These are phyloP conservation scores for Blepharisma japonicum DNA, from an alignment of 73 alveolate species.

Conservation along the genomic window DNA sequence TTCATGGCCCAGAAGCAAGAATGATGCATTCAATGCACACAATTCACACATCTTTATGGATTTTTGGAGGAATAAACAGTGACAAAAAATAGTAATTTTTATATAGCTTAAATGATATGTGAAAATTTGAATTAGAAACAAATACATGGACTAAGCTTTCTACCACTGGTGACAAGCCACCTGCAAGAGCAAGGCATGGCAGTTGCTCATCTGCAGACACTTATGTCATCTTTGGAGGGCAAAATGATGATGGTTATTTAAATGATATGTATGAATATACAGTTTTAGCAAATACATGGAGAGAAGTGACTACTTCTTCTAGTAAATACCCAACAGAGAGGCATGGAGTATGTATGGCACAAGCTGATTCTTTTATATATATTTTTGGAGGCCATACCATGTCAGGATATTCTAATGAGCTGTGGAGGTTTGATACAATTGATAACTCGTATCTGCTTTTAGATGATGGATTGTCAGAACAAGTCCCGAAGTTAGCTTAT, in stretches of 20 bases:
- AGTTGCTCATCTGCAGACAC: background rate
- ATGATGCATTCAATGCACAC: background rate
- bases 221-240: background rate
- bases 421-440: background rate
- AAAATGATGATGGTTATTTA: background rate
- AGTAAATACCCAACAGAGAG: background rate
- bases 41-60: background rate
- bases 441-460: too few relatives aligned
- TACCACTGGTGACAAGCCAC: constrained; percentile 24
- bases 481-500: too few relatives aligned
- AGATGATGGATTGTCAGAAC: too few relatives aligned
- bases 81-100: background rate
- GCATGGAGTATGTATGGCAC: background rate
- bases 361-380: background rate
- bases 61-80: background rate
- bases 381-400: background rate
- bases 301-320: background rate
- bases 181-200: background rate
- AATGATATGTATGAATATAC: constrained; percentile 6
- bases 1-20: background rate
- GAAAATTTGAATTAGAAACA: background rate
- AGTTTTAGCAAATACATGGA: background rate
- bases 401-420: background rate
- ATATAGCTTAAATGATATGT: background rate
- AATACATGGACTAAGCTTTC: background rate